Evolutionary conservation across 2,329 filamentous ascomycete species (phyloP).

Genomic region (Xylaria sp.): DNA sequence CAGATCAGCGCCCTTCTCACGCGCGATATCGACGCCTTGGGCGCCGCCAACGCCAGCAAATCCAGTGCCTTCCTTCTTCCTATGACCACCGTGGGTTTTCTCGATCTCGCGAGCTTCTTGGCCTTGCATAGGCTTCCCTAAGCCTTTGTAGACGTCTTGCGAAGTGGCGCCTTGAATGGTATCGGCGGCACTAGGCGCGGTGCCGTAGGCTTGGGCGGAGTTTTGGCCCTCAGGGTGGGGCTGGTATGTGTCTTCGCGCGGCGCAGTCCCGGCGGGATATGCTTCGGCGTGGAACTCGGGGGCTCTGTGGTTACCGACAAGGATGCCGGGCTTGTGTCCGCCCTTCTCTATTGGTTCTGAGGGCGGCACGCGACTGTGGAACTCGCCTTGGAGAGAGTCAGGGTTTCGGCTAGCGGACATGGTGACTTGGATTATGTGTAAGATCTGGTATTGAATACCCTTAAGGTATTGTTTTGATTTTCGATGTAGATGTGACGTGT

Average conservation of each 20-base stretch:
- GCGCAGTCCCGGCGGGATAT: constrained; percentile 67
- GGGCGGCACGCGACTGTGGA: constrained; percentile 56
- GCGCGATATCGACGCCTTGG: constrained; percentile 34
- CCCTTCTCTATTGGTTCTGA: constrained; percentile 58
- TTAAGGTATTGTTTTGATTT: background rate
- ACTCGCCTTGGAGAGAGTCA: constrained; percentile 62
- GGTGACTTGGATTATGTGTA: background rate
- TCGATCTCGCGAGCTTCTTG: constrained; percentile 50
- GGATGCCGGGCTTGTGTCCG: constrained; percentile 66
- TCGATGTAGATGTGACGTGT: background rate
- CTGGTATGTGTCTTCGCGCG: constrained; percentile 49
- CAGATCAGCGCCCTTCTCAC: constrained; percentile 40
- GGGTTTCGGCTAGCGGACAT: constrained; percentile 49
- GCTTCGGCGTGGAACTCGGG: constrained; percentile 69
- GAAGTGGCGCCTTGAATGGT: constrained; percentile 53
- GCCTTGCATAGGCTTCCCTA: constrained; percentile 52
- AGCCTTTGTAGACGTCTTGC: constrained; percentile 49
- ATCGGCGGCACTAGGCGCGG: constrained; percentile 42
- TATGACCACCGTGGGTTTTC: constrained; percentile 41
- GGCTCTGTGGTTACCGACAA: constrained; percentile 61
- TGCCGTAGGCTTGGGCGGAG: constrained; percentile 43
- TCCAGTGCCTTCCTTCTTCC: constrained; percentile 47
- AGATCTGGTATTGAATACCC: background rate
- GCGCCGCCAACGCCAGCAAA: constrained; percentile 48
- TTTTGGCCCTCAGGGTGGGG: constrained; percentile 46